Conservation (phyloP, 768 basidiomycete species). For the Leccinum imitatum region DNA sequence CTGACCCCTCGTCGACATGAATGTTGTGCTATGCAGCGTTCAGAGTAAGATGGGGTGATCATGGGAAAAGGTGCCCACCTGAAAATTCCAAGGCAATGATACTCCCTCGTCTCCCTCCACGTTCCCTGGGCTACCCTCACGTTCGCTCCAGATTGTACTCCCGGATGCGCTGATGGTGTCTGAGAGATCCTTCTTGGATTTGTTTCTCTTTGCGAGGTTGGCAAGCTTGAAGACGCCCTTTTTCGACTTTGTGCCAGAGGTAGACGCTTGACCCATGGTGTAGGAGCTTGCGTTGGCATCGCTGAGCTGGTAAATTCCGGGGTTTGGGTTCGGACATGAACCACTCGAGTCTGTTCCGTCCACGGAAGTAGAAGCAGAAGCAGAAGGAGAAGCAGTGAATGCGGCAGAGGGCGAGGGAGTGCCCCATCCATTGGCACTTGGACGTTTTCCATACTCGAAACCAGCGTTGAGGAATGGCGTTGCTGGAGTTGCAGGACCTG, state of each 20-base stretch:
- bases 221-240: constrained; percentile 39
- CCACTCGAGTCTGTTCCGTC: constrained; percentile 30
- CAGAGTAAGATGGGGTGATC: background rate
- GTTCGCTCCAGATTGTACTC: constrained; percentile 17
- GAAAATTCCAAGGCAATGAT: constrained; percentile 73
- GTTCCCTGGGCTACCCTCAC: background rate
- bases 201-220: constrained; percentile 35
- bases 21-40: constrained; percentile 59
- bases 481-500: constrained; percentile 23
- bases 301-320: constrained; percentile 11
- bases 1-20: constrained; percentile 75
- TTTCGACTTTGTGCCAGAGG: constrained; percentile 20
- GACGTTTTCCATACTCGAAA: constrained; percentile 8
- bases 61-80: constrained; percentile 39
- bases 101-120: constrained; percentile 57
- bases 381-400: constrained; percentile 5
- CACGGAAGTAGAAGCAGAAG: constrained; percentile 8
- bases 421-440: constrained; percentile 9
- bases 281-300: constrained; percentile 21
- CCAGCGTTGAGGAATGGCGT: constrained; percentile 6
- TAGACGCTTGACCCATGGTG: constrained; percentile 7
- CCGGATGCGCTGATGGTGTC: constrained; percentile 18
- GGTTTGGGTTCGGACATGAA: constrained; percentile 18
- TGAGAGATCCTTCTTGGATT: constrained; percentile 30
- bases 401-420: constrained; percentile 19